These are phyloP conservation scores for Aspergillus arachidicola DNA, from an alignment of 2,329 filamentous ascomycete genomes.

Conservation along the genomic window DNA sequence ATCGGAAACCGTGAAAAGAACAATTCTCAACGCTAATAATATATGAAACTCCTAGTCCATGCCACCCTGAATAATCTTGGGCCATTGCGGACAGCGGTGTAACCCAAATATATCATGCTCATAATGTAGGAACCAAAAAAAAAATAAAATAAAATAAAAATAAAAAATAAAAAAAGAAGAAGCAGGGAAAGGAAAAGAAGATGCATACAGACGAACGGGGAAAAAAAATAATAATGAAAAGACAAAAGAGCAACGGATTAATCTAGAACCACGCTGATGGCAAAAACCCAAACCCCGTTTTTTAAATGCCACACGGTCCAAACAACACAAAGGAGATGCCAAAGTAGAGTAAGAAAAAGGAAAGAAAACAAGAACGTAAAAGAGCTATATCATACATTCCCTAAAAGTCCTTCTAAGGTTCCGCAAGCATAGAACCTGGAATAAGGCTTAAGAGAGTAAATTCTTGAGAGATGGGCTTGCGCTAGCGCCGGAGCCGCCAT, in stretches of 20 bases:
- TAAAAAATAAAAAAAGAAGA: conserved; percentile 2
- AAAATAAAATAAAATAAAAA: neutral
- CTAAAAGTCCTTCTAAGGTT: neutral
- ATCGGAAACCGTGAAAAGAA: neutral
- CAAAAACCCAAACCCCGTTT: conserved; percentile 13
- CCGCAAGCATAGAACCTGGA: neutral
- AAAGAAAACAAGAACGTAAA: conserved; percentile 6
- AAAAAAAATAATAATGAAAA: no score
- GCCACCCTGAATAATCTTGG: neutral
- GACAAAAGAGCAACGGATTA: neutral
- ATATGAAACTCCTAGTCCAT: conserved; percentile 1
- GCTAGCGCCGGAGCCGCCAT: conserved; percentile 62
- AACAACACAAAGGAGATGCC: neutral
- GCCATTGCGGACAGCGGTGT: neutral
- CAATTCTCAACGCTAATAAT: conserved; percentile 1
- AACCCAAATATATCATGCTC: conserved; percentile 8
- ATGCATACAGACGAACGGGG: neutral
- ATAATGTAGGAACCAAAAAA: conserved; percentile 1
- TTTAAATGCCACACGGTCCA: conserved; percentile 11
- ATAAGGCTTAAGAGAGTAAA: conserved; percentile 60
- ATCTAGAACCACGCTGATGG: conserved; percentile 11
- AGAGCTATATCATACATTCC: conserved; percentile 22
- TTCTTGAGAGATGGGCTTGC: conserved; percentile 77
- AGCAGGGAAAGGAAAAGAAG: conserved; percentile 1
- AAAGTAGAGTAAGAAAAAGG: conserved; percentile 5